Evolutionary conservation across 768 basidiomycete species (phyloP), one percentile per base, ranked within the genome.

Genomic region (Calocybe gangraenosa): DNA sequence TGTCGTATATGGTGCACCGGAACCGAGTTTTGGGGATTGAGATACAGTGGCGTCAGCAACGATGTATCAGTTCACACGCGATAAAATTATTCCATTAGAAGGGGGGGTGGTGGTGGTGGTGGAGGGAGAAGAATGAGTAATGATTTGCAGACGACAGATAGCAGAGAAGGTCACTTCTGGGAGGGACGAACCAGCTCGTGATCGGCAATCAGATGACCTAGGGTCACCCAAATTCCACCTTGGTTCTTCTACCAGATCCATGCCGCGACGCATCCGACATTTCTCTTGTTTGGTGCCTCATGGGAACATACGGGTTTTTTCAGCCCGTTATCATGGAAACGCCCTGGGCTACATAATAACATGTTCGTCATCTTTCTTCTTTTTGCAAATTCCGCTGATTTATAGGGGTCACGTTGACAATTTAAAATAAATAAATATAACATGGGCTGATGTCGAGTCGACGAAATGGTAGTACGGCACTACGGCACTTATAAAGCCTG

Each of bases 241-340:
- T 5, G 25, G n/a, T n/a, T 11, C 25, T 28, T 11, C 11, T 28
- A 28, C 25, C 25, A 28, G 14, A 32, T 14, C 18, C 28, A 8
- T 41, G 42, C 50, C 50, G 50, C 43, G 46, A 31, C 39, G 21
- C 25, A 28, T 28, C 5, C 11, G 25, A n/a, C 25, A 28, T 5
- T 11, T 28, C 25, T 6, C 11, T n/a, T 8, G 25, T 19, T 32
- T 33, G 30, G 32, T 14, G 22, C 33, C 25, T 44, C 39, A 28
- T 36, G 31, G 15, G 33, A 11, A 36, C 40, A 11, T 30, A 25
- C 14, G 25, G 25, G 25, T 6, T 6, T 28, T 28, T 28, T 11
- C 6, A 15, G 40, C 1, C 1, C 25, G 40, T 41, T 22, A 41
- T 35, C 30, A 34, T 42, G 22, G 44, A 38, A 49, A 42, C 43